phyloP scores from a whole-genome alignment of 75 land plant genomes.

The Selaginella tamariscina region DNA sequence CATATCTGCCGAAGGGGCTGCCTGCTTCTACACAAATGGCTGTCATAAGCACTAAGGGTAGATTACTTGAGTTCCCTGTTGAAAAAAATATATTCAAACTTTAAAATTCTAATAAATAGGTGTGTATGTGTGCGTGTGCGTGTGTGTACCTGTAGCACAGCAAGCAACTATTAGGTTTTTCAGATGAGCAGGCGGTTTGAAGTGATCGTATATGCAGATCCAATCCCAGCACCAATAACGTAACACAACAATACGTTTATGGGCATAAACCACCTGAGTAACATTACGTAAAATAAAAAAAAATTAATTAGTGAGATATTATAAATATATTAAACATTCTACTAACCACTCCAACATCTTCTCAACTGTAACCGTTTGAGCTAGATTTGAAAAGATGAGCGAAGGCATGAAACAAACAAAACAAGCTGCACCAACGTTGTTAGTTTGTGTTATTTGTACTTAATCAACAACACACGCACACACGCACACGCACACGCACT shows the following conservation, averaged over 20 bases:
- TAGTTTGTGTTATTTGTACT: no score
- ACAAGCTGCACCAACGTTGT: conserved; percentile 49
- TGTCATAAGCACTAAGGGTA: conserved; percentile 52
- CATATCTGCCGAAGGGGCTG: conserved; percentile 46
- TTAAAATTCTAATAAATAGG: no score
- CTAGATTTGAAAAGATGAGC: conserved; percentile 54
- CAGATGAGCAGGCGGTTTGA: conserved; percentile 39
- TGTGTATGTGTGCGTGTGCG: no score
- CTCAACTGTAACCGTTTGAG: conserved; percentile 53
- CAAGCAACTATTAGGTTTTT: conserved; percentile 46
- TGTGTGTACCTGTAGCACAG: conserved; percentile 50
- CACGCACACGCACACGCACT: no score
- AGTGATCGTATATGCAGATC: conserved; percentile 42
- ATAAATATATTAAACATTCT: no score
- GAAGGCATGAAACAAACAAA: conserved; percentile 52
- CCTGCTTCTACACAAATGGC: conserved; percentile 56
- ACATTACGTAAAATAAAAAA: background rate
- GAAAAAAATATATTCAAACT: no score
- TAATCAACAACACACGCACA: no score
- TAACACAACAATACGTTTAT: conserved; percentile 47
- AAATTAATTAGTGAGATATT: background rate
- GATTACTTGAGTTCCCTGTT: conserved; percentile 64
- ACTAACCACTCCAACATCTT: conserved; percentile 67
- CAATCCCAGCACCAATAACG: conserved; percentile 41
- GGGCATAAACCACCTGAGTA: conserved; percentile 78